A percentile compares a stretch with the other conserved stretches of the same genome.
Evolutionary conservation across 306 rosid genomes (phyloP).

Genomic region (barrel medic (Medicago truncatula)): DNA sequence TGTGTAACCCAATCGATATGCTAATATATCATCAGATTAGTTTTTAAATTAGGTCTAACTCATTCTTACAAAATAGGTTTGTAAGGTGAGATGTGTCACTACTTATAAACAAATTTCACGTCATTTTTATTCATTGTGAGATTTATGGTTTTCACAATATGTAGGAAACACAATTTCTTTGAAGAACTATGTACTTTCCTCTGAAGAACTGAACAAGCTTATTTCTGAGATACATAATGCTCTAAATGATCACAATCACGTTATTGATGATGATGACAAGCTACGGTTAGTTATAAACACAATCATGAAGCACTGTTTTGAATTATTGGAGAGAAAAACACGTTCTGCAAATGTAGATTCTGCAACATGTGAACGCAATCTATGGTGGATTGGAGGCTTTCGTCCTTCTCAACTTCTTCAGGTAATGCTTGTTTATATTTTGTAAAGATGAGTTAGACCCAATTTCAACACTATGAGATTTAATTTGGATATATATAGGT

Average conservation of each 20-base stretch:
- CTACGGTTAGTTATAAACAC: slow-evolving; percentile 16
- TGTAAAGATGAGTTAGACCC: too few relatives aligned
- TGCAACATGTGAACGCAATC: not conserved
- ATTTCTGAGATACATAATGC: slow-evolving; percentile 3
- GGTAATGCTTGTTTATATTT: not conserved
- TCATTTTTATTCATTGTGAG: not conserved
- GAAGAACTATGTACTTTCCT: slow-evolving; percentile 24
- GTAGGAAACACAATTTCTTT: slow-evolving; percentile 10
- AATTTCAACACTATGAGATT: not conserved
- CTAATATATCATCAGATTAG: too few relatives aligned
- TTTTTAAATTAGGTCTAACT: too few relatives aligned
- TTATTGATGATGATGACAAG: slow-evolving; percentile 8
- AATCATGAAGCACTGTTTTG: slow-evolving; percentile 24
- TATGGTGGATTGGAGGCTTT: slow-evolving; percentile 43
- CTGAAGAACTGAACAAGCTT: slow-evolving; percentile 11
- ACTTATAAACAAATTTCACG: too few relatives aligned
- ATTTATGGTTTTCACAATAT: not conserved
- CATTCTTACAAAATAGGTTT: not conserved
- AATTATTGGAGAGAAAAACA: slow-evolving; percentile 27
- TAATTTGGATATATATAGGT: slow-evolving; percentile 5
- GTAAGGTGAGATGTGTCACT: too few relatives aligned
- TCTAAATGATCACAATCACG: slow-evolving; percentile 25
- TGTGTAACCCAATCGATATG: not conserved
- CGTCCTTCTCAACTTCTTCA: slow-evolving; percentile 39
- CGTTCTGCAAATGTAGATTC: slow-evolving; percentile 36